Conservation (phyloP, 768 basidiomycete species). For the Mycena galopus region DNA sequence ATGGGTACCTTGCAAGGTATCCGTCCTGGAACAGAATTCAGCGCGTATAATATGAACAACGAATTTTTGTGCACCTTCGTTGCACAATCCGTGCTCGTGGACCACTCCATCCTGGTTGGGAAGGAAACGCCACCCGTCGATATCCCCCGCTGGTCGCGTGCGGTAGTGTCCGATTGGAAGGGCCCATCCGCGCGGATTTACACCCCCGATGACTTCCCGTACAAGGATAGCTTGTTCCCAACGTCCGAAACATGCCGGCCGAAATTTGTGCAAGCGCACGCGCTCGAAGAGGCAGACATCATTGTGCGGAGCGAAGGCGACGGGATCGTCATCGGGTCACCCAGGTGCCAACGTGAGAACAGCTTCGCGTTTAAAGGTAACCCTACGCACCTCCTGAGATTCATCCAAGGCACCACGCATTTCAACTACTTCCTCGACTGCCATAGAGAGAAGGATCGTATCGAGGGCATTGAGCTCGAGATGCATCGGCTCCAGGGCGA, state of each 20-base stretch:
- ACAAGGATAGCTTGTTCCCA: not conserved
- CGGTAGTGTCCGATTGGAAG: conserved; percentile 8
- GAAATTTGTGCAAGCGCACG: not conserved
- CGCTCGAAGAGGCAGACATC: not conserved
- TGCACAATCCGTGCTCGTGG: conserved; percentile 1
- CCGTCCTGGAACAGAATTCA: conserved; percentile 11
- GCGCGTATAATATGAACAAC: not conserved
- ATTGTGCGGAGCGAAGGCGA: not conserved
- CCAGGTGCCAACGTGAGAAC: too few relatives aligned
- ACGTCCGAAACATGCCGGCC: too few relatives aligned
- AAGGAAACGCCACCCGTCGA: not conserved
- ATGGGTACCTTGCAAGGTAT: not conserved
- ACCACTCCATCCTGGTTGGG: not conserved
- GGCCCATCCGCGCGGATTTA: not conserved
- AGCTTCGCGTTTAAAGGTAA: not conserved
- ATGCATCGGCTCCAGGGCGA: not conserved
- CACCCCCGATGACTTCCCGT: not conserved
- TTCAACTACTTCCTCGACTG: conserved; percentile 4
- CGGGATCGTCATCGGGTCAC: conserved; percentile 18
- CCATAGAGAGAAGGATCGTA: not conserved
- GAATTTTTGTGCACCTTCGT: conserved; percentile 4
- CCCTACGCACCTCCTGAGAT: not conserved
- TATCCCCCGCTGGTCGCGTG: not conserved
- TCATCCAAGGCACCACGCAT: not conserved
- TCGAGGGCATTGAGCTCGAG: conserved; percentile 2